Base-by-base conservation (phyloP, 1,284 basidiomycete genomes). In the Moesziomyces sp. region DNA sequence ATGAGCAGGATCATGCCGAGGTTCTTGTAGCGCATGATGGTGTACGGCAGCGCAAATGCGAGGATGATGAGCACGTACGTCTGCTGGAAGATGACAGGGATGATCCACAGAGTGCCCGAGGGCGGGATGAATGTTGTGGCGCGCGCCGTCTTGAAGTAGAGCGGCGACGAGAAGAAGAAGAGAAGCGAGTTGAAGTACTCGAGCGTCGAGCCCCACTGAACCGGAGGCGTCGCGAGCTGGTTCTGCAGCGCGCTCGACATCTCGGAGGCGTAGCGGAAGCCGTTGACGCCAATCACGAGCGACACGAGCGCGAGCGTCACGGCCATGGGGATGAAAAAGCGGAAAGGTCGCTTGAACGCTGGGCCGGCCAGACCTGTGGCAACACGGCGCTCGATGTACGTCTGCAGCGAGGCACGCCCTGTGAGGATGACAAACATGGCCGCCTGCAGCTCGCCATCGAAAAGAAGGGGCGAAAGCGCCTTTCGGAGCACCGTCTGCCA, bases 401-500 rank as follows among this genome's bases (percentile, higher is more conserved):
- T 80, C 6, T 74, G 63, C n/a, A 78, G 26, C 9, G 49, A 54
- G 0, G 71, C 67, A 3, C 78, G 55, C 3, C 72, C 77, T 8
- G 69, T 65, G 14, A 80, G 51, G 28, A 80, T 60, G 52, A 80
- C 46, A 56, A 75, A 80, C 38, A 78, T 61, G 8, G 69, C 53
- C 1, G 72, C 58, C 46, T 78, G 78, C 26, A 78, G 53, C 13
- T 67, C 60, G 6, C 77, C 74, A 28, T 80, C 75, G 40, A 71
- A 80, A 14, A 80, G 57, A 5, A 80, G 35, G 2, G 78, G 78
- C 0, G 61, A 58, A 2, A 79, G 40, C 1, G 52, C 72, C 50
- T 80, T 80, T 33, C 78, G 74, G 5, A 80, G 52, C 0, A 63
- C 42, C 14, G 48, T 68, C 56, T 72, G 65, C 78, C 78, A 80